Conservation (phyloP, 108 stramenopile genomes). For the Skeletonema marinoi region DNA sequence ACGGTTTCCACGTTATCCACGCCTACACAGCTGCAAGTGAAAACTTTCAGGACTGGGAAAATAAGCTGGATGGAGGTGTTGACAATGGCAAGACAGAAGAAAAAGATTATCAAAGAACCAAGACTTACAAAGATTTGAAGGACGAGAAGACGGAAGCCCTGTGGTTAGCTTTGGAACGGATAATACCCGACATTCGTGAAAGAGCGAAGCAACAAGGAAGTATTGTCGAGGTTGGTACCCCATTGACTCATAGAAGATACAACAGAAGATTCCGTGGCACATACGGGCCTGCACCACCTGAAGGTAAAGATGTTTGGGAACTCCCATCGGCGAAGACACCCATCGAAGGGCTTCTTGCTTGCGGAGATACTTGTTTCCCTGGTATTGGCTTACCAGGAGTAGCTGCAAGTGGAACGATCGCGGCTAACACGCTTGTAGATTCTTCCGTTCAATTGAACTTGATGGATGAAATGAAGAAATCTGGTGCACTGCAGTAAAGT, state of each 20-base stretch:
- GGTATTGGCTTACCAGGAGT: constrained; percentile 88
- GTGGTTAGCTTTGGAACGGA: constrained; percentile 84
- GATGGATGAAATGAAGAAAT: constrained; percentile 59
- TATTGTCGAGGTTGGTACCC: constrained; percentile 74
- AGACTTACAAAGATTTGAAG: constrained; percentile 72
- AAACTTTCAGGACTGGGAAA: constrained; percentile 74
- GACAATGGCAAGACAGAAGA: constrained; percentile 61
- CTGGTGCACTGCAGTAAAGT: constrained; percentile 60
- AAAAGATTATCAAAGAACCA: constrained; percentile 58
- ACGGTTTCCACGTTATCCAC: constrained; percentile 89
- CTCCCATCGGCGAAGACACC: constrained; percentile 63
- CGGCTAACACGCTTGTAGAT: constrained; percentile 74
- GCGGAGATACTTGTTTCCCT: constrained; percentile 68
- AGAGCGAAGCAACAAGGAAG: constrained; percentile 63
- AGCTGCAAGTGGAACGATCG: constrained; percentile 80
- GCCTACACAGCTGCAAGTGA: constrained; percentile 90
- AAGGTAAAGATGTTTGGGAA: constrained; percentile 61
- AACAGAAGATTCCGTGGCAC: constrained; percentile 77
- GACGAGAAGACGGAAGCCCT: constrained; percentile 77
- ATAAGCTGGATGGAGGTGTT: constrained; percentile 40
- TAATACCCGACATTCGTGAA: constrained; percentile 87
- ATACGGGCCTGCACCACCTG: constrained; percentile 79
- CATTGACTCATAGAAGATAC: constrained; percentile 88
- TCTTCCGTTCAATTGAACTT: constrained; percentile 50
- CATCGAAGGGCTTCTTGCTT: constrained; percentile 60